Evolutionary conservation across 2,329 filamentous ascomycete species (phyloP).

Genomic region (Leptographium galeiforme): DNA sequence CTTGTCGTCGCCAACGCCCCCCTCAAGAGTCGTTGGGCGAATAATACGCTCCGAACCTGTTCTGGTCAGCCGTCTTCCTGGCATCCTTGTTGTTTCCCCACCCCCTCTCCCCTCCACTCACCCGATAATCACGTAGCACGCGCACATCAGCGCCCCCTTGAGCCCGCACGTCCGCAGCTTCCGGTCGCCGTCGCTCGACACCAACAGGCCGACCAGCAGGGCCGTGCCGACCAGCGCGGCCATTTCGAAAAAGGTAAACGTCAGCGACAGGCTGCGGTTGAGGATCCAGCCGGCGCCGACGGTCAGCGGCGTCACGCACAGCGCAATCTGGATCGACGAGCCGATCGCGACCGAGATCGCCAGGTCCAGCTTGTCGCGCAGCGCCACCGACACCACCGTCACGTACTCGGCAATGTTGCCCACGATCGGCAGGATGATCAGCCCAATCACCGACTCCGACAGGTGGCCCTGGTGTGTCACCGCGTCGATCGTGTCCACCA

Average conservation of each 20-base stretch:
- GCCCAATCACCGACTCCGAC: constrained; percentile 61
- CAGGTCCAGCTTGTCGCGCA: constrained; percentile 62
- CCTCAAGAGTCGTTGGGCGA: background rate
- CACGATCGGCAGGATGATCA: constrained; percentile 68
- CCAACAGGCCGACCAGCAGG: constrained; percentile 75
- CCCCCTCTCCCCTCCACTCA: background rate
- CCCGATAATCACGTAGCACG: constrained; percentile 54
- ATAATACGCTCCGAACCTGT: background rate
- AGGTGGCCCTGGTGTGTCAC: constrained; percentile 47
- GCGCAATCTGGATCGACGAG: constrained; percentile 68
- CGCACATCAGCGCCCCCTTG: constrained; percentile 59
- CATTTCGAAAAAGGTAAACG: constrained; percentile 81
- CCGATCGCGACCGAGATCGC: constrained; percentile 73
- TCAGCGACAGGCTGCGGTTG: constrained; percentile 54
- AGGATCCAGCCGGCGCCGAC: constrained; percentile 72
- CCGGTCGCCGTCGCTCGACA: constrained; percentile 48
- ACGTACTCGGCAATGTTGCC: constrained; percentile 73
- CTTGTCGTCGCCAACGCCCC: too few species aligned
- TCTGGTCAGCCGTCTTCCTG: too few species aligned
- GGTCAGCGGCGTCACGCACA: constrained; percentile 67
- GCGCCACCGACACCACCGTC: constrained; percentile 66
- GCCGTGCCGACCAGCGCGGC: constrained; percentile 72
- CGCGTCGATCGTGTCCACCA: constrained; percentile 58
- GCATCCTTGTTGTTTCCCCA: too few species aligned
- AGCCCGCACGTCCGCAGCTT: constrained; percentile 61